Evolutionary conservation across 1,284 basidiomycete genomes (phyloP).

Genomic region (Moesziomyces globuligerus): DNA sequence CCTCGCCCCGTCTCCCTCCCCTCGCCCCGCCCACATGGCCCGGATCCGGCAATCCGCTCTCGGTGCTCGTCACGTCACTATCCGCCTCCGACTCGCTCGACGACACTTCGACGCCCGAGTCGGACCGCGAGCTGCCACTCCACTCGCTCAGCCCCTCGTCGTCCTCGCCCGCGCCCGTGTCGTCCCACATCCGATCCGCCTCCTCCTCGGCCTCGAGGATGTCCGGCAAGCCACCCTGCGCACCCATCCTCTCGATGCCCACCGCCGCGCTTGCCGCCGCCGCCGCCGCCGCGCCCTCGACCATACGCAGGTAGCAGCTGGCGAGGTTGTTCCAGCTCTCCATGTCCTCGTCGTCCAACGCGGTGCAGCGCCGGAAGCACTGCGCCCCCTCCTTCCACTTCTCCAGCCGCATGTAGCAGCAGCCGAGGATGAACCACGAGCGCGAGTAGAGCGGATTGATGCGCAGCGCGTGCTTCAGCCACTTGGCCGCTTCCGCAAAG

Average conservation of each 20-base stretch:
- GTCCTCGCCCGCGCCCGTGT: conserved; percentile 8
- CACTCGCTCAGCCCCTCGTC: conserved; percentile 33
- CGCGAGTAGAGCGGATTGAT: conserved; percentile 90
- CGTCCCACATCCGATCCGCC: conserved; percentile 43
- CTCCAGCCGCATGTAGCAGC: conserved; percentile 81
- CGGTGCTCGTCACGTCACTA: conserved; percentile 35
- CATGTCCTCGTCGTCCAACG: conserved; percentile 92
- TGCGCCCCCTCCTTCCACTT: conserved; percentile 80
- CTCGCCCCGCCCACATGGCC: conserved; percentile 3
- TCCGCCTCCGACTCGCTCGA: conserved; percentile 33
- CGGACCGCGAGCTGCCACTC: conserved; percentile 43
- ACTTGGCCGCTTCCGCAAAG: conserved; percentile 76
- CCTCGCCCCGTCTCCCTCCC: conserved; percentile 1
- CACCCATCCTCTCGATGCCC: conserved; percentile 39
- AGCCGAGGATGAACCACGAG: conserved; percentile 95
- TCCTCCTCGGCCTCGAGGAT: conserved; percentile 48
- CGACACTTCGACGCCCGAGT: conserved; percentile 46
- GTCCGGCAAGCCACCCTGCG: conserved; percentile 32
- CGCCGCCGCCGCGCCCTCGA: conserved; percentile 30
- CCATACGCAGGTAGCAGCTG: conserved; percentile 80
- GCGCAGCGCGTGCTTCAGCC: conserved; percentile 75
- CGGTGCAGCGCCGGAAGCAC: conserved; percentile 85
- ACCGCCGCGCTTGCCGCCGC: conserved; percentile 23
- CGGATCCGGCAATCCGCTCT: conserved; percentile 27
- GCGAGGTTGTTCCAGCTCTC: conserved; percentile 99